Percentiles rank a stretch among this genome's conserved stretches.
Evolutionary conservation across 1,284 basidiomycete genomes (phyloP).

Genomic region (Melampsora larici-populina): DNA sequence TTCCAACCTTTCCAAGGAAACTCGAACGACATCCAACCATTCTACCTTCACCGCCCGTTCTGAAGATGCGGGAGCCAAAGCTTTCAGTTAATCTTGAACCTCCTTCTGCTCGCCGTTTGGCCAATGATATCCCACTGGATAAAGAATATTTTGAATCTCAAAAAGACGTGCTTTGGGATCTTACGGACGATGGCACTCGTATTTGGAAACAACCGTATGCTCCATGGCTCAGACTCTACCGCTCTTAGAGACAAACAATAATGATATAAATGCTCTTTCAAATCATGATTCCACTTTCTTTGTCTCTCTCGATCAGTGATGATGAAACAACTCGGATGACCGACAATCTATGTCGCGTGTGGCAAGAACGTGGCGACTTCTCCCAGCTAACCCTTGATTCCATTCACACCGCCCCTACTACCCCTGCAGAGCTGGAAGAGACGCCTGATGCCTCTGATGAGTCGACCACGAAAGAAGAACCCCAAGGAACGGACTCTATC

Average conservation of each 20-base stretch:
- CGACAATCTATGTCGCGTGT: constrained; percentile 18
- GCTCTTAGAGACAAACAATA: not conserved
- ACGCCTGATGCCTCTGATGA: not conserved
- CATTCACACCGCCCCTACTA: constrained; percentile 3
- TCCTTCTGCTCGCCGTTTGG: constrained; percentile 21
- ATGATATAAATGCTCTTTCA: not conserved
- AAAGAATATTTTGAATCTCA: constrained; percentile 5
- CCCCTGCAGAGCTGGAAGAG: not conserved
- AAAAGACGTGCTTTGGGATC: constrained; percentile 39
- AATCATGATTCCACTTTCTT: not conserved
- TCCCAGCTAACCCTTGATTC: constrained; percentile 38
- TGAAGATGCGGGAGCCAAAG: constrained; percentile 9
- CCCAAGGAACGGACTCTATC: constrained; percentile 6
- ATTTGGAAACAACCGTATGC: constrained; percentile 40
- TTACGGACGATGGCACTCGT: constrained; percentile 17
- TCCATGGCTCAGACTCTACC: not conserved
- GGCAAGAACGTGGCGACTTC: constrained; percentile 40
- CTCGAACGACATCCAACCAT: not conserved
- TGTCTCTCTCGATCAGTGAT: constrained; percentile 3
- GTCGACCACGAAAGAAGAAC: not conserved
- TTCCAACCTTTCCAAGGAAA: not conserved
- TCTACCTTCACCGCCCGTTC: not conserved
- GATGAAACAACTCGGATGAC: constrained; percentile 25
- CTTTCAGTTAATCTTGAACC: constrained; percentile 20
- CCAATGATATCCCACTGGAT: constrained; percentile 29